Percentiles rank a stretch among this genome's conserved stretches.
Conservation (phyloP, 768 basidiomycete genomes). For the Podaxis pistillaris region DNA sequence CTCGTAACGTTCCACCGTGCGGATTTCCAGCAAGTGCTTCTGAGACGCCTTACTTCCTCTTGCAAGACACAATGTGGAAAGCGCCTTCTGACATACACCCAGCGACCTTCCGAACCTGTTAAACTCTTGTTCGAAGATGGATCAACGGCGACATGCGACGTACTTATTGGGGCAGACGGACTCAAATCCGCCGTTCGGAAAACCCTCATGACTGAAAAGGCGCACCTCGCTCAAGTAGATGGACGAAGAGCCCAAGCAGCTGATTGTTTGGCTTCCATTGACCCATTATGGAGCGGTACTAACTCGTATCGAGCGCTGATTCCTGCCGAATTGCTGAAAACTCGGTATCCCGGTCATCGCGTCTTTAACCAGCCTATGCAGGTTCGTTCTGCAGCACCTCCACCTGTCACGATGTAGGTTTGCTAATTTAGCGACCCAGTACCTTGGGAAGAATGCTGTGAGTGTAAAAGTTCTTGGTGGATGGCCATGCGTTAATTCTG, state of each 20-base stretch:
- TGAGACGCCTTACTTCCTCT: conserved; percentile 44
- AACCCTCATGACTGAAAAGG: conserved; percentile 37
- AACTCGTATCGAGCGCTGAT: conserved; percentile 62
- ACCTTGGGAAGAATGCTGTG: conserved; percentile 52
- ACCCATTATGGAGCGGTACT: conserved; percentile 59
- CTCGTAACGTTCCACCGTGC: conserved; percentile 60
- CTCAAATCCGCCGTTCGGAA: conserved; percentile 55
- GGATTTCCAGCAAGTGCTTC: conserved; percentile 61
- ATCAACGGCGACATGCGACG: conserved; percentile 54
- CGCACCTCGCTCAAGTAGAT: conserved; percentile 31
- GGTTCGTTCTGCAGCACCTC: conserved; percentile 30
- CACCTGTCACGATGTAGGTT: not conserved
- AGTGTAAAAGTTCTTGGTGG: conserved; percentile 19
- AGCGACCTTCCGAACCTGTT: conserved; percentile 40
- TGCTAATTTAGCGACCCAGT: conserved; percentile 35
- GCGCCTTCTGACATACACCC: conserved; percentile 55
- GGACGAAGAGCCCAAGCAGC: conserved; percentile 36
- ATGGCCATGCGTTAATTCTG: conserved; percentile 1
- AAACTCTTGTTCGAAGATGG: conserved; percentile 62
- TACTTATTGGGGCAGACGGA: conserved; percentile 73
- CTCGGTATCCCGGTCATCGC: conserved; percentile 44
- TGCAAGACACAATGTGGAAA: conserved; percentile 53
- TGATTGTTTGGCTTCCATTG: conserved; percentile 39
- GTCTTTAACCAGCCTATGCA: conserved; percentile 45
- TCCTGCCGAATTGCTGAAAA: conserved; percentile 43